phyloP scores from a whole-genome alignment of 305 asterid species.

The Coffea humblotiana region DNA sequence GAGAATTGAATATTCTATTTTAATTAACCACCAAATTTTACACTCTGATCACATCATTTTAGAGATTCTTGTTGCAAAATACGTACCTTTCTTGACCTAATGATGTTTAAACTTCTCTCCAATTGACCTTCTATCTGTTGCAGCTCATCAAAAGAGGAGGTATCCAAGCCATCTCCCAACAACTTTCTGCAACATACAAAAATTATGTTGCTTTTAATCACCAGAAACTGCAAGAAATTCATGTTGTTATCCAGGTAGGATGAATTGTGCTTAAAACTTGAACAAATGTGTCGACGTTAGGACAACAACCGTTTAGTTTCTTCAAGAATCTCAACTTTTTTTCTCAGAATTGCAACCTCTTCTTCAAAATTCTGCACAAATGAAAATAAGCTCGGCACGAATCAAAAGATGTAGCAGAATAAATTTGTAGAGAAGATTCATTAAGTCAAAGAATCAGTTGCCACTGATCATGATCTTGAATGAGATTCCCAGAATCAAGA shows the following conservation, averaged over 20 bases:
- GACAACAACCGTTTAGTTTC: conserved; percentile 43
- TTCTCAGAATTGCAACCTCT: conserved; percentile 30
- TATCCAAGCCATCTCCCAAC: conserved; percentile 49
- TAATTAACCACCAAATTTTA: not conserved
- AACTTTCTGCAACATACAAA: conserved; percentile 40
- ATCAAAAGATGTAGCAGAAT: not conserved
- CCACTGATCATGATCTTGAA: not conserved
- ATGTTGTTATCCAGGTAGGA: not conserved
- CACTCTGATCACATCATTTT: not conserved
- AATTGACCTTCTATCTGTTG: conserved; percentile 44
- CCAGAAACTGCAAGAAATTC: not conserved
- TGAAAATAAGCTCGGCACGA: not conserved
- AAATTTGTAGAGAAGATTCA: not conserved
- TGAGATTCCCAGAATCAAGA: not conserved
- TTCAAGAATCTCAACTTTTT: conserved; percentile 44
- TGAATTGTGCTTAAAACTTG: not conserved
- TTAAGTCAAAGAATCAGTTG: too few species aligned
- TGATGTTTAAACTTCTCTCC: conserved; percentile 44
- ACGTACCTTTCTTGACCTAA: conserved; percentile 56
- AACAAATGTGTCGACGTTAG: not conserved
- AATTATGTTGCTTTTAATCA: not conserved
- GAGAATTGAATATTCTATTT: not conserved
- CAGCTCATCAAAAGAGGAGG: conserved; percentile 45
- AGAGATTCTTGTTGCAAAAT: not conserved
- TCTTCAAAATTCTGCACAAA: conserved; percentile 32